phyloP scores from a whole-genome alignment of 495 filamentous ascomycete species.

The Chaetomidium leptoderma region DNA sequence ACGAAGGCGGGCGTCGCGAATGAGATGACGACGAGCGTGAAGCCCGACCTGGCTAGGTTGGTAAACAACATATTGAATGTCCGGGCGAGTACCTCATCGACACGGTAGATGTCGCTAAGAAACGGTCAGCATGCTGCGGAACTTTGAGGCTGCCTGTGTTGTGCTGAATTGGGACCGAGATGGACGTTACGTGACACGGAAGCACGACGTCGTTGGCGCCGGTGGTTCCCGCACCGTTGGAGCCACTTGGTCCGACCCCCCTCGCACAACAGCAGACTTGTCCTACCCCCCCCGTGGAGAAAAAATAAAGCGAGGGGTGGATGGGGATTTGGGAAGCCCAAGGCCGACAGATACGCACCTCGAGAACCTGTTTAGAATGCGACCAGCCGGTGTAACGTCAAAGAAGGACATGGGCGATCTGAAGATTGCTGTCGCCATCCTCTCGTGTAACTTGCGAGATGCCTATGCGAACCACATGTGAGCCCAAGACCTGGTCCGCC shows the following conservation, averaged over 20 bases:
- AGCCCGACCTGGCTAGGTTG: slow-evolving; percentile 77
- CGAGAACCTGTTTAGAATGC: slow-evolving; percentile 95
- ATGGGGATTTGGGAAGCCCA: background rate
- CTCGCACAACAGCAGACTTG: slow-evolving; percentile 17
- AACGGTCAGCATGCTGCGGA: slow-evolving; percentile 29
- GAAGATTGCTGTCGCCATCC: slow-evolving; percentile 98
- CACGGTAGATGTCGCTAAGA: slow-evolving; percentile 84
- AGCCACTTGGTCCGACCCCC: slow-evolving; percentile 23
- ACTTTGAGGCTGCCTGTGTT: slow-evolving; percentile 9
- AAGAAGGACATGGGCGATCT: slow-evolving; percentile 98
- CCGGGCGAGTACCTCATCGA: slow-evolving; percentile 91
- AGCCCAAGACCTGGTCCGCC: slow-evolving; percentile 13
- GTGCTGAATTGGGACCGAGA: slow-evolving; percentile 12
- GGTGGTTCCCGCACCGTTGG: slow-evolving; percentile 14
- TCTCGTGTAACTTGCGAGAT: slow-evolving; percentile 91
- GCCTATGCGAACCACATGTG: slow-evolving; percentile 49
- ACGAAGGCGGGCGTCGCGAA: slow-evolving; percentile 76
- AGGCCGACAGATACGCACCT: slow-evolving; percentile 50
- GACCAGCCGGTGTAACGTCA: slow-evolving; percentile 94
- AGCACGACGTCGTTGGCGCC: slow-evolving; percentile 17
- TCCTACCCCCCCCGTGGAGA: slow-evolving; percentile 13
- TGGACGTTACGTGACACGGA: slow-evolving; percentile 15
- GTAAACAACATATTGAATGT: slow-evolving; percentile 93
- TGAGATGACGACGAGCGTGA: slow-evolving; percentile 84
- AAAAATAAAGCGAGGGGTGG: background rate